A percentile compares a stretch with the other conserved stretches of the same genome.
Conservation (phyloP, 352 stramenopile species). For the Aphanomyces astaci region DNA sequence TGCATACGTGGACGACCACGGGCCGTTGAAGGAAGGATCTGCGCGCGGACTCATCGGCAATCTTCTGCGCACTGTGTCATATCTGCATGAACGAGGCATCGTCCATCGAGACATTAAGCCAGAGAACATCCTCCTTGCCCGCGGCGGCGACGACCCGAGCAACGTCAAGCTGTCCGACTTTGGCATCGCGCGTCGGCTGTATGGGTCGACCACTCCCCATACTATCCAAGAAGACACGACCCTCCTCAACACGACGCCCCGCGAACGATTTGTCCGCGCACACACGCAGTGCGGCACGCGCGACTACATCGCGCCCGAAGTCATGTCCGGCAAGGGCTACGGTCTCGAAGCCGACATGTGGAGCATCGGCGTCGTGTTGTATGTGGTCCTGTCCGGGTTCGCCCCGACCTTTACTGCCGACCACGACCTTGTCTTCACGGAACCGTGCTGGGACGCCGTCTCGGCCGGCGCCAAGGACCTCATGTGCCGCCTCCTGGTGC, state of each 20-base stretch:
- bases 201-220: constrained; percentile 47
- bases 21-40: constrained; percentile 53
- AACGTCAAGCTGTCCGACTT: constrained; percentile 81
- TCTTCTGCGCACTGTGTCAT: constrained; percentile 71
- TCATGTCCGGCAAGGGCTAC: constrained; percentile 88
- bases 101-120: constrained; percentile 83
- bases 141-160: constrained; percentile 44
- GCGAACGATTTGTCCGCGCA: constrained; percentile 53
- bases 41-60: constrained; percentile 61
- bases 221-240: constrained; percentile 60
- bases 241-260: constrained; percentile 40
- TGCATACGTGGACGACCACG: constrained; percentile 69
- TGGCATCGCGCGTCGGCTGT: constrained; percentile 66
- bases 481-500: constrained; percentile 63
- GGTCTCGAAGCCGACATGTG: constrained; percentile 91
- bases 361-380: constrained; percentile 89
- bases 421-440: constrained; percentile 59
- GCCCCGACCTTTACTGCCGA: constrained; percentile 60
- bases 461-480: constrained; percentile 59
- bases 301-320: constrained; percentile 76
- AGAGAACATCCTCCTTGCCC: constrained; percentile 73
- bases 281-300: constrained; percentile 80
- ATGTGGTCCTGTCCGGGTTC: constrained; percentile 78
- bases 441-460: constrained; percentile 52
- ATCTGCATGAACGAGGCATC: constrained; percentile 76